Base-by-base conservation (phyloP, 805 yeast species). In the Candida chilensis region DNA sequence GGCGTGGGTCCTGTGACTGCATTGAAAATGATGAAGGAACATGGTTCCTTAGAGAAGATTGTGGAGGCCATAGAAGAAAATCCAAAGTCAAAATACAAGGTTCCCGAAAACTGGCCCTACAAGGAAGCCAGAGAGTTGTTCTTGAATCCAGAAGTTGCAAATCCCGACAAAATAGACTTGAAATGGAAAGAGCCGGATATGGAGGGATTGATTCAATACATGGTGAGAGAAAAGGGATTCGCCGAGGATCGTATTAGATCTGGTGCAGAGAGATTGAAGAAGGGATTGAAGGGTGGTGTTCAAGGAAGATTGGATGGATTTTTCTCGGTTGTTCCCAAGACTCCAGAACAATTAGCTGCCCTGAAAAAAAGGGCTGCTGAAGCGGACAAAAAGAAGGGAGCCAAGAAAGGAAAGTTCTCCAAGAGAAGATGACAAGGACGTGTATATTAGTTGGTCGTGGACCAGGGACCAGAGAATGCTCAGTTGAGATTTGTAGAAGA, bases 1-100 rank as follows among this genome's bases (percentile, higher is more conserved):
- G 98, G 98, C 16, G 79, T 92, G 37, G 99, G 99, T 6, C 97
- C 97, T 1, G 92, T 83, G 2, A 90, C 96, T 1, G 98, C 96
- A 0, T 64, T 71, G 38, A 90, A 92, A 47, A 65, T 92, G 37
- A 85, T 92, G 37, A 80, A 78, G 48, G 95, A 90, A 47, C 87
- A 85, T 51, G 78, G 81, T 1, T 66, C 81, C 0, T 64, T 92
- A 28, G 97, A 90, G 37, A 78, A 78, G 22, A 76, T 92, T 25
- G 71, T 90, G 24, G 76, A 74, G 41, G 62, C 56, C 35, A 71
- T 87, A 20, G 67, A 74, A 30, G 66, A 64, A 15, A 68, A 68
- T 37, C 69, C 72, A 2, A 68, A 67, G 34, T 57, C 73, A 4
- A 90, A 87, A 48, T 79, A 78, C 53, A 80, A 78, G 45, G 70